Conservation (phyloP, 148 eudicot genomes). For the Rhododendron ovatum region DNA sequence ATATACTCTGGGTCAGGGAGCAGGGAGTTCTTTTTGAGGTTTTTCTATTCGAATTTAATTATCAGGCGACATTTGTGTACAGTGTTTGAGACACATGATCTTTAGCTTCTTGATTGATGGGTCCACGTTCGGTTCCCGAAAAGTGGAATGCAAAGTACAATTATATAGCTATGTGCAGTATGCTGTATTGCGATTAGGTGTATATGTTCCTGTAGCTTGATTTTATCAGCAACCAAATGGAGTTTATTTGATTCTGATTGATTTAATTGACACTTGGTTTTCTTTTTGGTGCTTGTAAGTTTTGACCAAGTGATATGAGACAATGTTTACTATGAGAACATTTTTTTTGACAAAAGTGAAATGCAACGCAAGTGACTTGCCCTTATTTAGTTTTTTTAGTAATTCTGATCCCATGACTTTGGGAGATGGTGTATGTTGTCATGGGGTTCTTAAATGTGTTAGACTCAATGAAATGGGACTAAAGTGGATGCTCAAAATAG, state of each 20-base stretch:
- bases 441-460: background rate
- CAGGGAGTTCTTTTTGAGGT: background rate
- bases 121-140: background rate
- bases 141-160: background rate
- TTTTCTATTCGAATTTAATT: background rate
- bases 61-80: background rate
- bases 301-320: background rate
- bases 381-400: background rate
- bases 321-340: background rate
- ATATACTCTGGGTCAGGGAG: background rate
- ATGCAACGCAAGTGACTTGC: background rate
- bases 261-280: background rate
- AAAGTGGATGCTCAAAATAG: background rate
- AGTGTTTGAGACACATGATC: background rate
- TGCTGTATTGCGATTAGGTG: background rate
- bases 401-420: background rate
- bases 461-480: background rate
- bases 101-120: background rate
- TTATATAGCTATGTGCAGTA: background rate
- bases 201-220: background rate
- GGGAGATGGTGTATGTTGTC: background rate
- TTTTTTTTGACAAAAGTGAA: background rate
- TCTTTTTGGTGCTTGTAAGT: background rate
- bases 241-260: background rate
- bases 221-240: background rate